A percentile compares a stretch with the other conserved stretches of the same genome.
Evolutionary conservation across 148 eudicot genomes (phyloP).

Genomic region (Gaultheria prostrata): DNA sequence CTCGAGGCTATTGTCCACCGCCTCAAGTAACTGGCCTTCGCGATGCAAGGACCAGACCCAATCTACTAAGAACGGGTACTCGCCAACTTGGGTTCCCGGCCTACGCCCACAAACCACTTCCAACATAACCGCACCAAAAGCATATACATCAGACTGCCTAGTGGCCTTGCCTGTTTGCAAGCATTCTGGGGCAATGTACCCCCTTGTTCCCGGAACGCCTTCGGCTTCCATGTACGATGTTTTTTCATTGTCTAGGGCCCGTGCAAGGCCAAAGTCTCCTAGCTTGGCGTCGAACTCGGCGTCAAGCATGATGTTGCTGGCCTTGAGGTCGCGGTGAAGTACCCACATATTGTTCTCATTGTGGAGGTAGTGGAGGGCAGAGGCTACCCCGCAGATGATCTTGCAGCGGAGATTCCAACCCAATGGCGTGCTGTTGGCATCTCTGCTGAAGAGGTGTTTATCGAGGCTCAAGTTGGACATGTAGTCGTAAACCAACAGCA

Average conservation of each 20-base stretch:
- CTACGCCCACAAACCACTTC: constrained; percentile 67
- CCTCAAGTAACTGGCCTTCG: constrained; percentile 49
- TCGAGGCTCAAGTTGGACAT: constrained; percentile 91
- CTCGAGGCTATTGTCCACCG: constrained; percentile 49
- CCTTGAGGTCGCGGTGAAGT: constrained; percentile 81
- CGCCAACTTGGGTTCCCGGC: constrained; percentile 47
- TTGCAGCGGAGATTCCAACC: constrained; percentile 44
- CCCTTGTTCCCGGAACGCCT: constrained; percentile 68
- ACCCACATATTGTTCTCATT: constrained; percentile 69
- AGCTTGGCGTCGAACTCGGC: constrained; percentile 64
- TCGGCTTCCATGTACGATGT: constrained; percentile 59
- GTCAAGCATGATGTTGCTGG: constrained; percentile 88
- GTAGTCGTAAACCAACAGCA: constrained; percentile 73
- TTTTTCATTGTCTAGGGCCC: constrained; percentile 69
- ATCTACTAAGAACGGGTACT: constrained; percentile 48
- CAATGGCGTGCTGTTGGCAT: constrained; percentile 19
- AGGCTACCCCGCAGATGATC: constrained; percentile 42
- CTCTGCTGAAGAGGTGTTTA: constrained; percentile 46
- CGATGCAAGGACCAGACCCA: constrained; percentile 85
- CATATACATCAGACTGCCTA: constrained; percentile 63
- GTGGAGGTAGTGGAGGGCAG: constrained; percentile 65
- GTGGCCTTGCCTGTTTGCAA: constrained; percentile 76
- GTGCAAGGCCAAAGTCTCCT: constrained; percentile 87
- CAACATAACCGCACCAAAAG: constrained; percentile 64
- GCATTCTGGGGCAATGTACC: constrained; percentile 90